A percentile compares a stretch with the other conserved stretches of the same genome.
These are phyloP conservation scores for Saccharum spontaneum DNA, from an alignment of 176 grass and related monocot species.

Conservation along the genomic window DNA sequence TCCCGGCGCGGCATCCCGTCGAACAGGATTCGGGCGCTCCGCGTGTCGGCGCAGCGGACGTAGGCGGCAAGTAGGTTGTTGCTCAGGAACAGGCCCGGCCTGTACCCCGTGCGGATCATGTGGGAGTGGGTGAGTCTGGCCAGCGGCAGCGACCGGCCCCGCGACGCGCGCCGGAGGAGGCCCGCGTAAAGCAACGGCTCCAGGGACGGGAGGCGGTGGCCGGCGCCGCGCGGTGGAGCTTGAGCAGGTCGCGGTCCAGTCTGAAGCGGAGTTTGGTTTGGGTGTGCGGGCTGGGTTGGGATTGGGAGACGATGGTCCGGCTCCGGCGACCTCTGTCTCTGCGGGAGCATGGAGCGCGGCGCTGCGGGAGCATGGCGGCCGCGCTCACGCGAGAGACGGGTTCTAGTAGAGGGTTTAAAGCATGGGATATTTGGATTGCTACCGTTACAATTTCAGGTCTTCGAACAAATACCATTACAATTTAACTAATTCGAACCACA, in stretches of 20 bases:
- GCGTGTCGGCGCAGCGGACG: constrained; percentile 40
- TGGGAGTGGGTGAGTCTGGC: constrained; percentile 56
- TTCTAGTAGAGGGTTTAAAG: too few relatives aligned
- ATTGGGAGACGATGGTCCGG: too few relatives aligned
- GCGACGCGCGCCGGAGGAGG: constrained; percentile 45
- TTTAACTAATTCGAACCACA: too few relatives aligned
- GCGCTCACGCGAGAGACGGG: too few relatives aligned
- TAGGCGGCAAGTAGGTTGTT: constrained; percentile 53
- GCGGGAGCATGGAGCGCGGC: too few relatives aligned
- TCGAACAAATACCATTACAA: too few relatives aligned
- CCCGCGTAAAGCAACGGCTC: constrained; percentile 36
- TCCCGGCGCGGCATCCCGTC: constrained; percentile 60
- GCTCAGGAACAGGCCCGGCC: constrained; percentile 42
- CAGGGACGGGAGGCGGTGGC: constrained; percentile 1
- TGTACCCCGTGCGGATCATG: constrained; percentile 62
- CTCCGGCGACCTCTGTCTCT: too few relatives aligned
- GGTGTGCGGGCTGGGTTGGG: not conserved
- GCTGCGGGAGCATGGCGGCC: too few relatives aligned
- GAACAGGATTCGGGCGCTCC: constrained; percentile 49
- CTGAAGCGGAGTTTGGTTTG: not conserved
- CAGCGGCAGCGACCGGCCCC: constrained; percentile 46
- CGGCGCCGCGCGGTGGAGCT: not conserved
- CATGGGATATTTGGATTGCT: too few relatives aligned
- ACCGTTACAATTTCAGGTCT: too few relatives aligned
- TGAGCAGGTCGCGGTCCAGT: not conserved